Base-by-base conservation (phyloP, 164 flowering plant species). In the Litsea cubeba region DNA sequence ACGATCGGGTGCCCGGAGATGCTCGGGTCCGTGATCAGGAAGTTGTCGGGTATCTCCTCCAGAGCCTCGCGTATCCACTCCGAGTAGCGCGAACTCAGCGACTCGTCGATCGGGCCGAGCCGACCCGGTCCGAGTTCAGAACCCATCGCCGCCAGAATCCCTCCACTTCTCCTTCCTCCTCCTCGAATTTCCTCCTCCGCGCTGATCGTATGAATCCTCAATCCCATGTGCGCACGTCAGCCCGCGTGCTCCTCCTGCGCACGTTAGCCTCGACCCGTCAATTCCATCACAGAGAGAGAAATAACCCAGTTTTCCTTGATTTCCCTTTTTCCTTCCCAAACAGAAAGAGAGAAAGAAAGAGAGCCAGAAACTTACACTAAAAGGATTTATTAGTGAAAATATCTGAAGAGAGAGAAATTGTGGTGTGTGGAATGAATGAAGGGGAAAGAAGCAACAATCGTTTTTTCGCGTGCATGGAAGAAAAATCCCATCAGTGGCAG, bases 1-100 rank as follows among this genome's bases (percentile, higher is more conserved):
- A 93, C 95, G 57, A 95, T 91, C 1, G 98, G 98, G 80, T 95
- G 97, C 14, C 97, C 98, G 2, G 87, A 79, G 71, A 93, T 81
- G 35, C 76, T 76, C n/a, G 98, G 98, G 77, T 95, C 98, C 20
- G 97, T 91, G 69, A 95, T 91, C 2, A 89, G 85, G 82, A 95
- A 95, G 68, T 78, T 86, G 62, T 91, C 90, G 0, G 85, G 80
- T 62, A 95, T 69, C 51, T 87, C 97, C 57, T 88, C 89, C 25
- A 95, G 90, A 15, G 90, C 89, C 75, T 91, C 95, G 1, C 80
- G 75, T 1, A 79, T 88, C 84, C 83, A 81, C 11, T 22, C 20
- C 15, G 98, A 81, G 84, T 90, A 94, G 2, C 88, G 87, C 26
- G 28, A 32, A 40, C 74, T 69, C 60, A 94, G 83, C 0, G 97